Conservation (phyloP, 2,329 filamentous ascomycete genomes). For the Claviceps sp. region DNA sequence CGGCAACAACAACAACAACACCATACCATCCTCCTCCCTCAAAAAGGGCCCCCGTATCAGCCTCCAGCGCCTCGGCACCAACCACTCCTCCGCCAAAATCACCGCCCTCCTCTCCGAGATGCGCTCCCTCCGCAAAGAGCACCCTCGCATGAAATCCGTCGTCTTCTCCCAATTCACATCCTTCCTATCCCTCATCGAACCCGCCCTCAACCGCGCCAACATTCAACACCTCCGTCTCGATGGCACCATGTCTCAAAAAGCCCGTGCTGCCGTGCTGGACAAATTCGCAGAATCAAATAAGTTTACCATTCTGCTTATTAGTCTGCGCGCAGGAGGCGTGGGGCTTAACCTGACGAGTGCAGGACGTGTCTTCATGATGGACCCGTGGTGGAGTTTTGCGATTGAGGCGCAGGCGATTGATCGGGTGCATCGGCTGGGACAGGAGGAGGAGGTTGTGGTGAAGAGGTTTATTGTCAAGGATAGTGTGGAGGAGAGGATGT, state of each 20-base stretch:
- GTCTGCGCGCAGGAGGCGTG: conserved; percentile 79
- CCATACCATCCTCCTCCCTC: conserved; percentile 12
- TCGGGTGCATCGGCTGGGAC: conserved; percentile 93
- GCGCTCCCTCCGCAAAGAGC: conserved; percentile 48
- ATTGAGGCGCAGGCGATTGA: conserved; percentile 96
- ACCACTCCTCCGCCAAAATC: conserved; percentile 77
- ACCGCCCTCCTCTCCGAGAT: conserved; percentile 65
- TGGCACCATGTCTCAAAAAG: conserved; percentile 77
- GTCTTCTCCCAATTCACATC: conserved; percentile 97
- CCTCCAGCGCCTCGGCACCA: conserved; percentile 45
- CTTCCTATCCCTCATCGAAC: conserved; percentile 82
- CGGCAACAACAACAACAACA: conserved; percentile 21
- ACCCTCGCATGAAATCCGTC: conserved; percentile 69
- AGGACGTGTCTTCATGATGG: conserved; percentile 94
- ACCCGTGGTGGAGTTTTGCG: conserved; percentile 98
- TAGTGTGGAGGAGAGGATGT: conserved; percentile 91
- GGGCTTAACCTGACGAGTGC: conserved; percentile 86
- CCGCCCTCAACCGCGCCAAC: conserved; percentile 56
- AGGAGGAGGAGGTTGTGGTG: conserved; percentile 73
- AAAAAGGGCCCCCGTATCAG: conserved; percentile 36
- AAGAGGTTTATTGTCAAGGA: conserved; percentile 78
- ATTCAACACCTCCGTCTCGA: conserved; percentile 81
- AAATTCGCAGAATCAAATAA: conserved; percentile 50
- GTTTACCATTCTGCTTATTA: conserved; percentile 68
- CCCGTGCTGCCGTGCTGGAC: conserved; percentile 61